Evolutionary conservation across 176 grass and related monocot genomes (phyloP).

Genomic region (Olyra latifolia): DNA sequence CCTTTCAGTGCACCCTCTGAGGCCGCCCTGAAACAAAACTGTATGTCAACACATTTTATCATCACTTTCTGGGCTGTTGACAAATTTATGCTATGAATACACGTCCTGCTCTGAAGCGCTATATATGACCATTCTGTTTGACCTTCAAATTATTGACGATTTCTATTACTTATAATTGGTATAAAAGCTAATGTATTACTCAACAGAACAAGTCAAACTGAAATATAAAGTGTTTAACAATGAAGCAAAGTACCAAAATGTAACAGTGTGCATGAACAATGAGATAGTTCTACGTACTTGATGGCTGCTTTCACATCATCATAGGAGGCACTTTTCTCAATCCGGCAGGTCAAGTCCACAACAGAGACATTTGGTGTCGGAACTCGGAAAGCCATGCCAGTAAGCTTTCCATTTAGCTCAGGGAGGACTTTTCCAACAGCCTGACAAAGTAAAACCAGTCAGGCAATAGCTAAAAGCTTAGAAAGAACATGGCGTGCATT

Average conservation of each 20-base stretch:
- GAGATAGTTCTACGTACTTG: constrained; percentile 57
- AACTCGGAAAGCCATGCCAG: constrained; percentile 97
- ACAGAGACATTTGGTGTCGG: constrained; percentile 98
- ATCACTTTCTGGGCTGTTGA: neutral
- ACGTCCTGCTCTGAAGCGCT: neutral
- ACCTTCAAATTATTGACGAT: neutral
- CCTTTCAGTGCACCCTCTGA: constrained; percentile 86
- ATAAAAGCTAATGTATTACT: neutral
- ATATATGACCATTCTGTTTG: neutral
- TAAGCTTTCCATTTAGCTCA: constrained; percentile 89
- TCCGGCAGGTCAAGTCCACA: constrained; percentile 95
- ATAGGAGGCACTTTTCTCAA: constrained; percentile 91
- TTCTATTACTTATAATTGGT: neutral
- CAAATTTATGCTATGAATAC: neutral
- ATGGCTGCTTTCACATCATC: constrained; percentile 97
- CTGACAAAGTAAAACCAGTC: constrained; percentile 40
- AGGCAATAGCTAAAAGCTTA: neutral
- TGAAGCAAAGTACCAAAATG: neutral
- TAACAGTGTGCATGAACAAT: constrained; percentile 14
- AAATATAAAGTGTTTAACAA: neutral
- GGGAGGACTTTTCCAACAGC: constrained; percentile 97
- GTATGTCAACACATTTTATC: neutral
- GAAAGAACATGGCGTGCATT: neutral
- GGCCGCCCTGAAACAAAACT: constrained; percentile 60
- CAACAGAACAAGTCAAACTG: neutral